phyloP scores from a whole-genome alignment of 495 filamentous ascomycete species.

The Trypethelium eluteriae region DNA sequence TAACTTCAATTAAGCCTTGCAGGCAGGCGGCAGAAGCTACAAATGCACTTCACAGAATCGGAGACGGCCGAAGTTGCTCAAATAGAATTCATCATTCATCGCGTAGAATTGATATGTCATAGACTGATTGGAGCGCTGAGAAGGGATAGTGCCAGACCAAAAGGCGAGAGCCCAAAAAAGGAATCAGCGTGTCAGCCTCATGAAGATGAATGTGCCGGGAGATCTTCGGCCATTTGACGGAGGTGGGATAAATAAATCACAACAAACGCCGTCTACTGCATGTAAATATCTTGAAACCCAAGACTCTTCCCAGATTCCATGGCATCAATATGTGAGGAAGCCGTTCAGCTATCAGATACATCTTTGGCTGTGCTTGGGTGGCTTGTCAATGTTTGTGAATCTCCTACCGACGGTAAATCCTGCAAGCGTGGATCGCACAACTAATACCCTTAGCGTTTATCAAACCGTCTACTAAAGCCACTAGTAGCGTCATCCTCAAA shows the following conservation, averaged over 20 bases:
- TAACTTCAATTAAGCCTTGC: too few species aligned
- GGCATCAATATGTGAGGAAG: background rate
- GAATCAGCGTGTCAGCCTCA: too few species aligned
- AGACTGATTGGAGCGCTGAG: too few species aligned
- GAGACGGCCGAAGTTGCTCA: too few species aligned
- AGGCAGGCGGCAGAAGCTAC: too few species aligned
- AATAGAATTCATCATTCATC: too few species aligned
- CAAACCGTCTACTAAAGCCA: background rate
- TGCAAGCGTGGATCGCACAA: background rate
- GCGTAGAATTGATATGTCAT: too few species aligned
- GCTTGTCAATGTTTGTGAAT: constrained; percentile 4
- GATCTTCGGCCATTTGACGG: background rate
- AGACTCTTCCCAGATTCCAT: background rate
- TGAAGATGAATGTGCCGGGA: too few species aligned
- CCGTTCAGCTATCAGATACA: background rate
- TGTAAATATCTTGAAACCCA: background rate
- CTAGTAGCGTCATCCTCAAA: background rate
- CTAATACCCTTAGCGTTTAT: background rate
- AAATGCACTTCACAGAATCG: too few species aligned
- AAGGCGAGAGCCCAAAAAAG: too few species aligned
- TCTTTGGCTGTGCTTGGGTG: background rate
- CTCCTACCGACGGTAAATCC: constrained; percentile 1
- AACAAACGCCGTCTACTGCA: background rate
- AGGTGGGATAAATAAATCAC: background rate
- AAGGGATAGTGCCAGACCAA: too few species aligned